Evolutionary conservation across 164 flowering plant genomes (phyloP).

Genomic region (Houttuynia cordata): DNA sequence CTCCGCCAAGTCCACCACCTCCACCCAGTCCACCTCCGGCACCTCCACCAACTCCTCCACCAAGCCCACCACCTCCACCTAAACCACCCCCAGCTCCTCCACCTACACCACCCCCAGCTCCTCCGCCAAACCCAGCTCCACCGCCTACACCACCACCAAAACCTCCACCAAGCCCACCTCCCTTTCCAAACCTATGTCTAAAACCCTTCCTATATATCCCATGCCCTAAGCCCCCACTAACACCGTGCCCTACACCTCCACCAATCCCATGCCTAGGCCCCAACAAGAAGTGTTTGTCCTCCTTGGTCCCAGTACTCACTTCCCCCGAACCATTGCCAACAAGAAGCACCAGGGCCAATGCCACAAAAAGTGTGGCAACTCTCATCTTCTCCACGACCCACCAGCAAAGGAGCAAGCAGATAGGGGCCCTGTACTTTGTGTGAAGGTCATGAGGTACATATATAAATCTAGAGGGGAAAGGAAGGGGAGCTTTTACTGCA

Average conservation of each 20-base stretch:
- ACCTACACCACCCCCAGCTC: conserved; percentile 5
- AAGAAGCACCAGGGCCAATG: not conserved
- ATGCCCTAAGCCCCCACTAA: conserved; percentile 3
- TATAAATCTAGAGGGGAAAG: not conserved
- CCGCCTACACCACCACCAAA: not conserved
- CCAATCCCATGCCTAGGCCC: not conserved
- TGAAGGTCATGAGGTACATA: not conserved
- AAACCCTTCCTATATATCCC: not conserved
- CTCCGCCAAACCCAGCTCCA: conserved; percentile 2
- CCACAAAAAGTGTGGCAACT: not conserved
- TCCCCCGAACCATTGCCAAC: not conserved
- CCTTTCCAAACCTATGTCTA: not conserved
- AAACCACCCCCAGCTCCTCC: conserved; percentile 2
- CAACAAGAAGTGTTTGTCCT: not conserved
- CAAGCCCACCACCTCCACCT: conserved; percentile 6
- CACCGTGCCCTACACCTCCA: not conserved
- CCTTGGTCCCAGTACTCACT: not conserved
- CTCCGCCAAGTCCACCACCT: conserved; percentile 3
- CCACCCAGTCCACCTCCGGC: not conserved
- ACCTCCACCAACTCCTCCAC: conserved; percentile 4
- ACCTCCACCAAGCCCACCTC: not conserved
- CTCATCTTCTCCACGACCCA: not conserved
- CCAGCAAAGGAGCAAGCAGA: not conserved
- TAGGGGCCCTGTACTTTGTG: not conserved
- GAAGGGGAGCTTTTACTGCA: not conserved